Evolutionary conservation across 352 stramenopile species (phyloP).

Genomic region (Phytophthora syringae): DNA sequence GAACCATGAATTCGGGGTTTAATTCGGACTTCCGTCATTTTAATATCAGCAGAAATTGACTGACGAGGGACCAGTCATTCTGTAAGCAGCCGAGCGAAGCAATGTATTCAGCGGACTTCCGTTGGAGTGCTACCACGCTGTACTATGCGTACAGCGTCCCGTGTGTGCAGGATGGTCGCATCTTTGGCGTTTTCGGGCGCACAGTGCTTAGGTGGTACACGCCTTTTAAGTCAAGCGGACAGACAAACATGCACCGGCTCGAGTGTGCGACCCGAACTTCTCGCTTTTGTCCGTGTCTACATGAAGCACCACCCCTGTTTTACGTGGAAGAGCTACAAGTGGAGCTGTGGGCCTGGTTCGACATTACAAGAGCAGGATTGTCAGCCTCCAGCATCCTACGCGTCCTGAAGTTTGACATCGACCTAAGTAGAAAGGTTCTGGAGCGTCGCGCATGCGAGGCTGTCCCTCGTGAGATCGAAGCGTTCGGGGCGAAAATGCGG

Average conservation of each 20-base stretch:
- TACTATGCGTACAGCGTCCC: conserved; percentile 29
- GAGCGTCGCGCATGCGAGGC: not conserved
- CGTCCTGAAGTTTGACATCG: not conserved
- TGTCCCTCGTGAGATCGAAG: not conserved
- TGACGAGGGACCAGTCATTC: not conserved
- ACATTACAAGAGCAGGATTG: not conserved
- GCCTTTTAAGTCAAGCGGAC: conserved; percentile 10
- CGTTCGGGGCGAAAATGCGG: not conserved
- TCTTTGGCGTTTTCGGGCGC: conserved; percentile 14
- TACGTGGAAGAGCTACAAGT: not conserved
- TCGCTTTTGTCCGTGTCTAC: no score
- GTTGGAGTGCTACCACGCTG: conserved; percentile 22
- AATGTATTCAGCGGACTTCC: conserved; percentile 20
- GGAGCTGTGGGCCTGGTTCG: not conserved
- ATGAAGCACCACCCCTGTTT: no score
- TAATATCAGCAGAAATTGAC: not conserved
- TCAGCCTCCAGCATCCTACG: not conserved
- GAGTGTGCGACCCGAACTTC: no score
- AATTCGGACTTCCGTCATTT: not conserved
- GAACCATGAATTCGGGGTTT: not conserved
- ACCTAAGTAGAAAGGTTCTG: not conserved
- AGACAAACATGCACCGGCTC: no score
- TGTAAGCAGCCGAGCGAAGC: not conserved
- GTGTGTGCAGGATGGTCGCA: conserved; percentile 4
- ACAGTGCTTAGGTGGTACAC: conserved; percentile 20